A percentile compares a stretch with the other conserved stretches of the same genome.
Conservation (phyloP, 331 rosid species). For the Rosa hybrid region DNA sequence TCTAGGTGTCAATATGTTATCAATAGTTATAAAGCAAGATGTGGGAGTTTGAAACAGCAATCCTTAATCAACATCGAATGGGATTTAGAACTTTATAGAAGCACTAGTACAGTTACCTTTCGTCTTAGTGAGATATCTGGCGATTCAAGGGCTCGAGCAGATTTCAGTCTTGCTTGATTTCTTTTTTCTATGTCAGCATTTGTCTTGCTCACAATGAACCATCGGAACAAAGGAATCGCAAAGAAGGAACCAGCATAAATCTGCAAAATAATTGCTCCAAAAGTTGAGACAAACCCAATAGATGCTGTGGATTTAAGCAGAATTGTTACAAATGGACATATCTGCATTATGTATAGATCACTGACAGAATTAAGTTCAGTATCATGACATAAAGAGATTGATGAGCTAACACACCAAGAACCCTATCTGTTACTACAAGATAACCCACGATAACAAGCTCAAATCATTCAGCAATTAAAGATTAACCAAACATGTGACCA, state of each 20-base stretch:
- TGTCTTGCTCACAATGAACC: conserved; percentile 59
- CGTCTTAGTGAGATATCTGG: conserved; percentile 82
- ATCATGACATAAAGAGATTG: neutral
- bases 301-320: conserved; percentile 15
- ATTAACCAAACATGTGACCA: neutral
- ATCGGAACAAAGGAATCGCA: conserved; percentile 93
- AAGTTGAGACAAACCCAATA: conserved; percentile 15
- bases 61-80: neutral
- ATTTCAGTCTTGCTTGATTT: conserved; percentile 68
- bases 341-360: neutral
- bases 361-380: neutral
- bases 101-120: conserved; percentile 55
- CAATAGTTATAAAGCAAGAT: neutral
- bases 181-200: conserved; percentile 83
- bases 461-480: neutral
- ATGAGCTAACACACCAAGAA: neutral
- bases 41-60: conserved; percentile 3
- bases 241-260: conserved; percentile 99
- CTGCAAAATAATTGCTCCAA: conserved; percentile 49
- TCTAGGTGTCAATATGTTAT: neutral
- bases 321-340: neutral
- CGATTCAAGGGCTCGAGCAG: conserved; percentile 72
- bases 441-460: neutral
- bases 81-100: conserved; percentile 3
- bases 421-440: neutral